These are phyloP conservation scores for Detonula confervacea DNA, from an alignment of 352 stramenopile genomes.

Conservation along the genomic window DNA sequence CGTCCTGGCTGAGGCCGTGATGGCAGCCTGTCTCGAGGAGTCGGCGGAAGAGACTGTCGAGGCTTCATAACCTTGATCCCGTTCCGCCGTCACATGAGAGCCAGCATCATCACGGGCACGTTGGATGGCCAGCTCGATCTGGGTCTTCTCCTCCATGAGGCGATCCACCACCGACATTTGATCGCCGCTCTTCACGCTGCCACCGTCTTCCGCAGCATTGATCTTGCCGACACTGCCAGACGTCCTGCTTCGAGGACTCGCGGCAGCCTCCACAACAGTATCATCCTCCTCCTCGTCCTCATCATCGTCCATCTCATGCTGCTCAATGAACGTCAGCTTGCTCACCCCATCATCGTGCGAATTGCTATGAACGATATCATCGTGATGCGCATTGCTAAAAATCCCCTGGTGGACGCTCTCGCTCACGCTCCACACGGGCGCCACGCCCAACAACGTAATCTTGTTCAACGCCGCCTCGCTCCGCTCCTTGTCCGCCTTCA, in stretches of 20 bases:
- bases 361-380: too few species aligned
- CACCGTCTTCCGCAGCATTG: not conserved
- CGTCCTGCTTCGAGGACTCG: not conserved
- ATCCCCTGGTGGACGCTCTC: not conserved
- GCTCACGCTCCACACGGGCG: not conserved
- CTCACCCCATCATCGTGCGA: constrained; percentile 14
- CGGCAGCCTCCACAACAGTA: not conserved
- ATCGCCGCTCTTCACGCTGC: not conserved
- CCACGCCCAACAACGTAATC: not conserved
- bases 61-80: too few species aligned
- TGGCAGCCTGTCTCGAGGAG: not conserved
- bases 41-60: too few species aligned
- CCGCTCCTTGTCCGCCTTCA: constrained; percentile 23
- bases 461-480: constrained; percentile 23
- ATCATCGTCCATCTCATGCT: too few species aligned
- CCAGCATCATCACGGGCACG: not conserved
- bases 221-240: not conserved
- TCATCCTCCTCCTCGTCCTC: constrained; percentile 9
- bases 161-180: not conserved
- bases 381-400: not conserved
- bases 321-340: constrained; percentile 9
- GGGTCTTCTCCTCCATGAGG: constrained; percentile 18
- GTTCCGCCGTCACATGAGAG: not conserved
- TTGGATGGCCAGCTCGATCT: constrained; percentile 24
- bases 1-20: not conserved